Base-by-base conservation (phyloP, 2,329 filamentous ascomycete genomes). In the Conoideocrella luteorostrata region DNA sequence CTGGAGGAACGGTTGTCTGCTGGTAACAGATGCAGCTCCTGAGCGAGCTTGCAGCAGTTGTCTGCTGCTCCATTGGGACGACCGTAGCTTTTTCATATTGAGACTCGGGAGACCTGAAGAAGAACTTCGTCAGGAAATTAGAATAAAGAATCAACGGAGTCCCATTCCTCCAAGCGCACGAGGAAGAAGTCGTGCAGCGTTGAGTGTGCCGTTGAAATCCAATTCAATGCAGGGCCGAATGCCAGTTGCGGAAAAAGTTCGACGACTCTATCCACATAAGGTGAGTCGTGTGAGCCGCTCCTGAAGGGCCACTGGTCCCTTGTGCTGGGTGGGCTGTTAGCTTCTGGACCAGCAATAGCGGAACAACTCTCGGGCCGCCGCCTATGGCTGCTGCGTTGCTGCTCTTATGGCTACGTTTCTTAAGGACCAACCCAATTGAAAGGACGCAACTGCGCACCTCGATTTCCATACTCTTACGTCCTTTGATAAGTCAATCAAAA, bases 401-500 rank as follows among this genome's bases (percentile, higher is more conserved):
- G n/a, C n/a, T n/a, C n/a, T n/a, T n/a, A n/a, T n/a, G n/a, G n/a
- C n/a, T 33, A 11, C 26, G 11, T 21, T 6, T 24, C 24, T 20
- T n/a, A 17, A 11, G 12, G 29, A 26, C 20, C 38, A 26, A 33
- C 28, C 28, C 23, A 36, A 15, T 15, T 24, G 41, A 52, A 50
- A 52, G 49, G 52, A 56, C 59, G 58, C 55, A 56, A 58, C 61
- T 62, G 58, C 52, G 57, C 54, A 49, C 45, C 50, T 26, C 22
- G n/a, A 24, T 21, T n/a, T 44, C 13, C 28, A 12, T 36, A 18
- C 21, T 44, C 41, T 18, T 22, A 54, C 60, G 50, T 59, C 61
- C 60, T 54, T 62, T 63, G 58, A 60, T 51, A 60, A 52, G 43
- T 52, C 46, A 55, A 63, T 66, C 68, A 80, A 73, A 60, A 82